Evolutionary conservation across 768 basidiomycete genomes (phyloP), one percentile per base, ranked within the genome.

Genomic region (Coprinellus aureogranulatus): DNA sequence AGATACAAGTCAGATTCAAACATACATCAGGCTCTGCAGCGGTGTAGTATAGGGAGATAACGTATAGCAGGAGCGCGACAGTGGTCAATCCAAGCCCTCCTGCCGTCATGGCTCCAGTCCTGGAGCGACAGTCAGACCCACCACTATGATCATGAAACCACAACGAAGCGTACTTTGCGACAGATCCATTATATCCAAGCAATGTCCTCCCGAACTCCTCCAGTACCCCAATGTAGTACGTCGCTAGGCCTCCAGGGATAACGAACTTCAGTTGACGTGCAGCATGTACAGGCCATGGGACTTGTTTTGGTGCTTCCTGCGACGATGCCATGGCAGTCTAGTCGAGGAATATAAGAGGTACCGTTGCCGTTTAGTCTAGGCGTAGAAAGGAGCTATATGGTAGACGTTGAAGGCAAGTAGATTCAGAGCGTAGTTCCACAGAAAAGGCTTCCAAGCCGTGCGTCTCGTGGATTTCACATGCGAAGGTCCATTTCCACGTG

Each of bases 211-310:
- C 75, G 60, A 89, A 76, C 63, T 82, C 71, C 41, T 76, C 70
- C 34, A 83, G 68, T 11, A 86, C 86, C 30, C 79, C 77, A 28
- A 90, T 74, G 65, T 82, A 81, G 67, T 84, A 86, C 2, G 88
- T 89, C 64, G 85, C 61, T 40, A 72, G 65, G 1, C 76, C 84
- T 11, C 90, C 89, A n/a, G 90, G 89, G 11, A 90, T 64, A 46
- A 90, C 82, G 55, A 90, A 85, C 67, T 90, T 89, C 66, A 91
- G 80, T 73, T 90, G 89, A 50, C 81, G 79, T 55, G 82, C 67
- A 1, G 84, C 81, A 68, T 90, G 85, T 55, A 73, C 67, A 31
- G 64, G 61, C 70, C 70, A 72, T 10, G 70, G 66, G 50, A 68
- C 61, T 45, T 64, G 65, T 62, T 57, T 53, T 44, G n/a, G 44